Evolutionary conservation across 768 basidiomycete species (phyloP), one percentile per base, ranked within the genome.

Genomic region (Hortiboletus campestris): DNA sequence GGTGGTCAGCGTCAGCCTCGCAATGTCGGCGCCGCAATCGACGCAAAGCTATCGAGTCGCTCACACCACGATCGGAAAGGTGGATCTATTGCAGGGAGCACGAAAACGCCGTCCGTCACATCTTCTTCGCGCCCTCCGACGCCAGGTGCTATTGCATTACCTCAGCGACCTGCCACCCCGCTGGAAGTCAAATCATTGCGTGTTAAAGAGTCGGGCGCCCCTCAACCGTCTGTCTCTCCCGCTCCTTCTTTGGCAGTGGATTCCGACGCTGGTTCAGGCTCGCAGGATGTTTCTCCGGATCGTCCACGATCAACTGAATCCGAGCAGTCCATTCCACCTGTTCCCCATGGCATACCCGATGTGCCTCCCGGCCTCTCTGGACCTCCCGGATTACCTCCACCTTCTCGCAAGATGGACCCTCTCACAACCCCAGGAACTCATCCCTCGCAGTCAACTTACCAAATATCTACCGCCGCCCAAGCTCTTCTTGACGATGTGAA

Each of bases 401-500:
- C 76, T 17, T 76, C 72, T 57, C 79, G 80, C 53, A 82, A 79
- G 57, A 66, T 69, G 46, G 83, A 78, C 77, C 80, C 17, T 79
- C 82, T 31, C 79, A 80, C 63, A 77, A 81, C 34, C 74, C 58
- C 61, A 19, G 65, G 65, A 39, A 67, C 69, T 29, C 82, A 62
- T 46, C 80, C 53, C 64, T 80, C 59, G 72, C 85, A 61, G 25
- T 63, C 70, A 28, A 82, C 81, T 6, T 95, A 94, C 69, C 91
- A 94, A 64, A 90, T 94, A 78, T 94, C 93, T 0, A 88, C 78
- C 16, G 88, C 91, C 38, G 91, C 90, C 3, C 87, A 87, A 58
- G 90, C 89, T 1, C 78, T 95, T 44, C 76, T 95, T 44, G 90
- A 94, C 54, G 93, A 94, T 61, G 82, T 95, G 38, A 87, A 84